Conservation (phyloP, 2,329 filamentous ascomycete species). For the Diaporthe aspalathi region DNA sequence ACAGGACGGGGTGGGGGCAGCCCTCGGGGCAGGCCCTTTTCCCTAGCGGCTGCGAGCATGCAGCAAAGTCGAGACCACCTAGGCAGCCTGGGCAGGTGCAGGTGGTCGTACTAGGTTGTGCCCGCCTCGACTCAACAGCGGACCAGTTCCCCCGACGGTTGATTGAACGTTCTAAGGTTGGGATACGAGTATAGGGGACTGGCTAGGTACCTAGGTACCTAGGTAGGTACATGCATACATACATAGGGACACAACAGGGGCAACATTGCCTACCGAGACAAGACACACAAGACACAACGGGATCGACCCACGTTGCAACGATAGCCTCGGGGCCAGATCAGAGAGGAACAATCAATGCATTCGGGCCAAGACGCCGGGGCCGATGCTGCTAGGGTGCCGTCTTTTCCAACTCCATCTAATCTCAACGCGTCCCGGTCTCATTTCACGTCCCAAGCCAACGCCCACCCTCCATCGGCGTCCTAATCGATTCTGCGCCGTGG, state of each 20-base stretch:
- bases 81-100: background rate
- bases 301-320: background rate
- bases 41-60: too few species aligned
- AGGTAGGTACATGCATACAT: too few species aligned
- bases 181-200: too few species aligned
- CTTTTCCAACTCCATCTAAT: slow-evolving; percentile 17
- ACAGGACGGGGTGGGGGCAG: background rate
- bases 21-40: background rate
- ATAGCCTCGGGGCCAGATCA: slow-evolving; percentile 6
- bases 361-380: slow-evolving; percentile 28
- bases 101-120: background rate
- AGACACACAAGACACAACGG: background rate
- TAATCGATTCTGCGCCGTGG: background rate
- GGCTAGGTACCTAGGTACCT: too few species aligned
- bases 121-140: slow-evolving; percentile 1
- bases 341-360: slow-evolving; percentile 2
- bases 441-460: slow-evolving; percentile 7
- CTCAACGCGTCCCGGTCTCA: slow-evolving; percentile 26
- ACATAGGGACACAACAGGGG: too few species aligned
- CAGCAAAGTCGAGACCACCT: slow-evolving; percentile 1
- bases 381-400: slow-evolving; percentile 18
- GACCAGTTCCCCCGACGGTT: background rate
- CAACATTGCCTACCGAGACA: too few species aligned
- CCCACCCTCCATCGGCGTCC: background rate
- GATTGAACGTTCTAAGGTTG: too few species aligned